Base-by-base conservation (phyloP, 164 flowering plant species). In the Nymphaea colorata region DNA sequence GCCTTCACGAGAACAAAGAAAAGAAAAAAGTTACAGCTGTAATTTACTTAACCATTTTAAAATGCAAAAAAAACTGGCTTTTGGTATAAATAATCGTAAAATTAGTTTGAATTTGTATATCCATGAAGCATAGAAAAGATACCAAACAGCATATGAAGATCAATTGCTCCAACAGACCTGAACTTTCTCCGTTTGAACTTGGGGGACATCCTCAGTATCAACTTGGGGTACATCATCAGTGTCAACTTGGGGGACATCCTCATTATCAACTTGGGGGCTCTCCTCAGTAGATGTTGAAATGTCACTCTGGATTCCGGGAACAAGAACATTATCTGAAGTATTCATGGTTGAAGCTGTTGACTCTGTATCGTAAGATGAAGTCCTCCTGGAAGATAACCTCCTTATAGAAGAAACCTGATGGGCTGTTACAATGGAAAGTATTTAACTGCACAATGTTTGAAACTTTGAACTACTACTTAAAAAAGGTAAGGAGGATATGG, bases 261-360 rank as follows among this genome's bases (percentile, higher is more conserved):
- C 86, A 10, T 78, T 64, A 69, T 64, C 67, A 51, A 69, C 75
- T 59, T 75, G 80, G 53, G 76, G 61, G 64, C 68, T 76, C 72
- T 84, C 88, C 70, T 81, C 11, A 51, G 82, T 70, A 59, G 86
- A 67, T 47, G 90, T 76, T 62, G 86, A 66, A n/a, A 53, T 80
- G 68, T 83, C 90, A 71, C 64, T 74, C 67, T 83, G 75, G 59
- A 74, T 75, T 14, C 86, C 96, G 42, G 96, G 96, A 79, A 91
- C 85, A 70, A 90, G 89, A 69, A 84, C 81, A 71, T 90, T 87
- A 69, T 82, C 85, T 6, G 96, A 88, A 57, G 84, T 76, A 69
- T 86, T 77, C 71, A 84, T 81, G 2, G 74, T 75, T 69, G 79
- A 61, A 41, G 86, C 82, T 5, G 81, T 64, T 61, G 87, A 80